A percentile compares a stretch with the other conserved stretches of the same genome.
phyloP scores from a whole-genome alignment of 2,329 filamentous ascomycete species.

The Pseudocercospora pini-densiflorae region DNA sequence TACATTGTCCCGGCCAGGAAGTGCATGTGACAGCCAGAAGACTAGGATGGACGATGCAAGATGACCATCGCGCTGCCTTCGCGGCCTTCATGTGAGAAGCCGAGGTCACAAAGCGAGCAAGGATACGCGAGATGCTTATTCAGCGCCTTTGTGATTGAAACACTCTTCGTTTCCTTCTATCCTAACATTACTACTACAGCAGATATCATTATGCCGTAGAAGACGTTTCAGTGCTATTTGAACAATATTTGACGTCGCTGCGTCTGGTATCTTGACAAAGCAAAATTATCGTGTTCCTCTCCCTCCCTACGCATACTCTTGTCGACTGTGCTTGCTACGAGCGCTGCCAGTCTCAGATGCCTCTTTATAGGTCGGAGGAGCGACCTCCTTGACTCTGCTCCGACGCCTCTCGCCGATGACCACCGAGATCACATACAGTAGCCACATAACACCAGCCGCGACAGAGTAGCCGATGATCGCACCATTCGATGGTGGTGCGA shows the following conservation, averaged over 20 bases:
- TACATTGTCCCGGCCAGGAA: background rate
- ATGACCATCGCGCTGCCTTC: background rate
- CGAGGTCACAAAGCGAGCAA: constrained; percentile 1
- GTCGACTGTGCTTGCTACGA: constrained; percentile 17
- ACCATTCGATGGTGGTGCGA: constrained; percentile 35
- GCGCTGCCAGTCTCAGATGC: constrained; percentile 16
- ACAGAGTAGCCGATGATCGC: constrained; percentile 56
- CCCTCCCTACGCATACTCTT: constrained; percentile 12
- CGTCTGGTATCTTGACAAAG: background rate
- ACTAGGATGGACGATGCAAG: background rate
- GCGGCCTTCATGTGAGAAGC: constrained; percentile 1
- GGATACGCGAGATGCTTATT: background rate
- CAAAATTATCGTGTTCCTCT: background rate
- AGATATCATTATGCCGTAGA: background rate
- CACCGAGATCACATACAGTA: constrained; percentile 45
- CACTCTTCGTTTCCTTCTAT: background rate
- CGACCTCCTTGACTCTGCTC: constrained; percentile 15
- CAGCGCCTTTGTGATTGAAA: background rate
- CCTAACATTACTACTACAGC: background rate
- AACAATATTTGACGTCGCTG: background rate
- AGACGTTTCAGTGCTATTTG: background rate
- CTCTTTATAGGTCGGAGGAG: constrained; percentile 15
- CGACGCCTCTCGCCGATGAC: constrained; percentile 28
- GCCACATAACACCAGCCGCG: constrained; percentile 54
- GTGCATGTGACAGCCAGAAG: constrained; percentile 1